These are phyloP conservation scores for Pythium phragmitis DNA, from an alignment of 352 stramenopile genomes.

Conservation along the genomic window DNA sequence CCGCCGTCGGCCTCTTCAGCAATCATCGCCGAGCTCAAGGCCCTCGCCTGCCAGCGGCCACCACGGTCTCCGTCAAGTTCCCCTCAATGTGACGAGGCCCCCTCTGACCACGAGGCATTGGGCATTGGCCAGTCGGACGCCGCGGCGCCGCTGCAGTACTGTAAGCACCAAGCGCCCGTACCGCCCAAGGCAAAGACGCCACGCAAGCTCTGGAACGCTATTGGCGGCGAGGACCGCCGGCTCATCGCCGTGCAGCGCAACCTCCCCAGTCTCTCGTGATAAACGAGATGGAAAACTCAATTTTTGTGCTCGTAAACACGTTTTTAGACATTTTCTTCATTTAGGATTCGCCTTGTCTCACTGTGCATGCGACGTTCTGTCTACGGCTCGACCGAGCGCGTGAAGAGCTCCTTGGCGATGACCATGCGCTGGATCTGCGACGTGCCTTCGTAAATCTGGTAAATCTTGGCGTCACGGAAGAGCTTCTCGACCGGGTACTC, in stretches of 20 bases:
- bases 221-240: constrained; percentile 68
- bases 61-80: not conserved
- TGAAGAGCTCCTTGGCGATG: constrained; percentile 88
- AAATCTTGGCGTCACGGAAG: constrained; percentile 91
- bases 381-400: constrained; percentile 69
- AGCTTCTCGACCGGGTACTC: constrained; percentile 94
- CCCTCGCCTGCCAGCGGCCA: constrained; percentile 9
- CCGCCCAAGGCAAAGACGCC: constrained; percentile 58
- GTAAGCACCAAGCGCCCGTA: constrained; percentile 57
- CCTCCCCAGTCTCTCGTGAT: constrained; percentile 24
- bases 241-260: constrained; percentile 69
- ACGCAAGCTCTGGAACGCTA: constrained; percentile 75
- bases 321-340: too few species aligned
- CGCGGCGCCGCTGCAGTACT: constrained; percentile 41
- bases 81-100: not conserved
- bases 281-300: not conserved
- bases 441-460: constrained; percentile 92
- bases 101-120: constrained; percentile 1
- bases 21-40: constrained; percentile 25
- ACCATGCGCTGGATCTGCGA: constrained; percentile 92
- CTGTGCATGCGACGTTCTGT: not conserved
- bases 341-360: too few species aligned
- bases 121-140: constrained; percentile 21
- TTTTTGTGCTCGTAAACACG: too few species aligned
- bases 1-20: constrained; percentile 4